These are phyloP conservation scores for Ceratobasidium papillatum DNA, from an alignment of 1,284 basidiomycete species.

Conservation along the genomic window DNA sequence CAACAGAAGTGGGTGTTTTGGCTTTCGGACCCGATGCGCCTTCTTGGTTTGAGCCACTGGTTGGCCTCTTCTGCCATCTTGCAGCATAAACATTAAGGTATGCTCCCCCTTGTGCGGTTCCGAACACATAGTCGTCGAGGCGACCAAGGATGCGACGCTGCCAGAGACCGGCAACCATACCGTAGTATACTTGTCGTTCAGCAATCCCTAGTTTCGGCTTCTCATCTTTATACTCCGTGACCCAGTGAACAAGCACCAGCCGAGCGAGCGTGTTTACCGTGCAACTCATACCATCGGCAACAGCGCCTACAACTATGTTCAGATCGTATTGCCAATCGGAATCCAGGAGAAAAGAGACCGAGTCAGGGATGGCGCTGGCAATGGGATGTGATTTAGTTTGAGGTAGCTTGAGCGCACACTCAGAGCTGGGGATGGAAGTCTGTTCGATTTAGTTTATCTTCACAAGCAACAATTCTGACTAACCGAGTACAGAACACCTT, in stretches of 20 bases:
- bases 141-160: neutral
- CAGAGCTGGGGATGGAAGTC: neutral
- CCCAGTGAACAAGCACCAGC: neutral
- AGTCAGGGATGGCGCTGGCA: neutral
- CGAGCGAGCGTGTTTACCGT: neutral
- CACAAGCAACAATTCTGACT: neutral
- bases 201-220: neutral
- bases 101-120: neutral
- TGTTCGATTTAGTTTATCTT: neutral
- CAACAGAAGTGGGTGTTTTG: neutral
- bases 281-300: neutral
- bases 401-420: neutral
- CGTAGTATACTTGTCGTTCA: neutral
- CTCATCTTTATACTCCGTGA: neutral
- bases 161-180: neutral
- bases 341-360: neutral
- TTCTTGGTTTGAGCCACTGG: neutral
- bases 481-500: neutral
- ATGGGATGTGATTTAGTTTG: neutral
- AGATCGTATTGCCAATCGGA: neutral
- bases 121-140: neutral
- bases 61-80: neutral
- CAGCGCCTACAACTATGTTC: neutral
- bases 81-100: neutral
- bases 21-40: neutral